Percentiles rank a stretch among this genome's conserved stretches.
Evolutionary conservation across 306 rosid genomes (phyloP).

Genomic region (Begonia loranthoides): DNA sequence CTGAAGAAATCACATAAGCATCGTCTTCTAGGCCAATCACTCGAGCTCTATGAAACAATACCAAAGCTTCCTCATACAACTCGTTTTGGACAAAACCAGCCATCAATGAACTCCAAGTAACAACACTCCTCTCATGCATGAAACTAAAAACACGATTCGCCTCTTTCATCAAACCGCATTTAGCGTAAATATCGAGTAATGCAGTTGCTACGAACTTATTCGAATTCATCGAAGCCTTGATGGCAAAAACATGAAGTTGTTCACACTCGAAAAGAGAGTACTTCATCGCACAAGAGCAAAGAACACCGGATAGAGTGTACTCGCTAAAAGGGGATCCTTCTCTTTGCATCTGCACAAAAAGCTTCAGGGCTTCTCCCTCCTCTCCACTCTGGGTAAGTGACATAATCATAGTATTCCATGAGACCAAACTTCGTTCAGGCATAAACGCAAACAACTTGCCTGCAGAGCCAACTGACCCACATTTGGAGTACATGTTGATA

Average conservation of each 20-base stretch:
- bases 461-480: constrained; percentile 36
- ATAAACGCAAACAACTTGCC: constrained; percentile 45
- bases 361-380: constrained; percentile 42
- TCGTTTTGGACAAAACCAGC: constrained; percentile 69
- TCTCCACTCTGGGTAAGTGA: constrained; percentile 39
- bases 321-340: constrained; percentile 47
- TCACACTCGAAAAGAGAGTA: constrained; percentile 43
- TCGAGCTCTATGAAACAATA: constrained; percentile 41
- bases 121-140: constrained; percentile 54
- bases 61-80: constrained; percentile 58
- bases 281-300: constrained; percentile 57
- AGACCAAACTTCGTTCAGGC: constrained; percentile 59
- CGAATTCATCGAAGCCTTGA: constrained; percentile 47
- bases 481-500: constrained; percentile 64
- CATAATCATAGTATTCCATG: constrained; percentile 81
- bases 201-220: constrained; percentile 80
- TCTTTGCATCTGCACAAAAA: constrained; percentile 56
- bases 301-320: constrained; percentile 75
- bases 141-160: constrained; percentile 44
- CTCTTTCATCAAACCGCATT: constrained; percentile 48
- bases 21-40: constrained; percentile 30
- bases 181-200: constrained; percentile 63
- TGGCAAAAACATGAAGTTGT: constrained; percentile 60
- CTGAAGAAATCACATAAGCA: constrained; percentile 56
- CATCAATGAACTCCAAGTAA: constrained; percentile 86